Percentiles rank a stretch among this genome's conserved stretches.
Conservation (phyloP, 768 basidiomycete species). For the Pleurotus djamor region DNA sequence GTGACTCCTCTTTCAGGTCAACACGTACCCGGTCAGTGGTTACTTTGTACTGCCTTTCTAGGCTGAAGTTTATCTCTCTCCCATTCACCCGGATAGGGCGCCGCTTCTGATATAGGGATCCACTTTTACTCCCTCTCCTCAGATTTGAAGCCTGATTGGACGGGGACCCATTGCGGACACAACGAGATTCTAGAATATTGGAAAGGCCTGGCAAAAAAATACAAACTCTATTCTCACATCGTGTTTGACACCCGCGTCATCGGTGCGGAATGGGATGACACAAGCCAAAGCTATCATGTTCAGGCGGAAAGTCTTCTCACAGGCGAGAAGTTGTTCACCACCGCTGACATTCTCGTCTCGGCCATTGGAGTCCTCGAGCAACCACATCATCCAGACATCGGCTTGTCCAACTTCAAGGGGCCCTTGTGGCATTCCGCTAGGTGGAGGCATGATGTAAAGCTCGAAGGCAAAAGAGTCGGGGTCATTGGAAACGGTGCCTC, state of each 20-base stretch:
- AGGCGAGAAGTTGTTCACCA: constrained; percentile 21
- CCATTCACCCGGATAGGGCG: constrained; percentile 25
- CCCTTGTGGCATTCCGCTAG: constrained; percentile 49
- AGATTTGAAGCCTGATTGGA: constrained; percentile 45
- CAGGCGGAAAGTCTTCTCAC: constrained; percentile 28
- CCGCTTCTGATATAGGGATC: constrained; percentile 40
- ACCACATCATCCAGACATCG: constrained; percentile 34
- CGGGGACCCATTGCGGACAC: constrained; percentile 35
- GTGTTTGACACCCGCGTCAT: constrained; percentile 41
- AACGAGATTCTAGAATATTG: constrained; percentile 42
- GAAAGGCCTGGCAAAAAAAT: constrained; percentile 35
- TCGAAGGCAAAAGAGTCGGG: constrained; percentile 47
- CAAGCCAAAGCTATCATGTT: constrained; percentile 32
- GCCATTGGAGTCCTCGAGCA: constrained; percentile 46
- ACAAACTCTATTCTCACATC: constrained; percentile 37
- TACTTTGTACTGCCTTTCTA: not conserved
- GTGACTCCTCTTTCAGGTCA: constrained; percentile 21
- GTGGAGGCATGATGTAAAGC: constrained; percentile 39
- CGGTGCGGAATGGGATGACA: constrained; percentile 41
- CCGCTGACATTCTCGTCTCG: constrained; percentile 47
- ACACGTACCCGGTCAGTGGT: constrained; percentile 18
- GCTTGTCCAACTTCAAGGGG: constrained; percentile 42
- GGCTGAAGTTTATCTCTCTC: not conserved
- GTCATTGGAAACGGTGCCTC: constrained; percentile 61
- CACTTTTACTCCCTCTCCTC: constrained; percentile 47